Base-by-base conservation (phyloP, 495 filamentous ascomycete species). In the Aspergillus biplanus region DNA sequence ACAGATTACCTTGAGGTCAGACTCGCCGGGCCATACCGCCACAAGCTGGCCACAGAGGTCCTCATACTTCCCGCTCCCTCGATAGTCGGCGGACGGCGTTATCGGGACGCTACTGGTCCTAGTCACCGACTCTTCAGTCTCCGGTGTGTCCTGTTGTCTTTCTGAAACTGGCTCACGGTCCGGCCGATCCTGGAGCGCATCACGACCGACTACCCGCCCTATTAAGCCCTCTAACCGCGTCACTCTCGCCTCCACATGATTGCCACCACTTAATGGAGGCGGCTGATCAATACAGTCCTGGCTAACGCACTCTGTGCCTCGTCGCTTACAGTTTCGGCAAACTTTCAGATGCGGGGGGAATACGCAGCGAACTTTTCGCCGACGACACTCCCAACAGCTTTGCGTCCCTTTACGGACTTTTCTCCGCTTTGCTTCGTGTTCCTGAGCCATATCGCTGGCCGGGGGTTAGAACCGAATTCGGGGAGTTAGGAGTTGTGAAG, bases 301-400 rank as follows among this genome's bases (percentile, higher is more conserved):
- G 58, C 77, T 70, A 57, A 80, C 65, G 58, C 80, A 83, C 39
- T n/a, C 39, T 4, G 61, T 63, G 35, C 64, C 54, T 2, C 80
- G 77, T 56, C 76, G 67, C 35, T 63, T 60, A 59, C 82, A 84
- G 21, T 73, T 72, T 48, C 71, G 67, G 59, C 82, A 85, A 39
- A 67, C 47, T 31, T 75, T 70, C 2, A 66, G 54, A 0, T 52
- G 34, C 11, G 66, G 42, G 39, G 65, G 62, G 59, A 82, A 72
- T 34, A 64, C 70, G 49, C 72, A 77, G 13, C 69, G 65, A 33
- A 73, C 71, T 53, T 79, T 79, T 12, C 75, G 69, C 46, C 73
- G 71, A 56, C 72, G 75, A 62, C 77, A 78, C 49, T 74, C 73
- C 73, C 73, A 75, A 65, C 73, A 77, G 53, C 71, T 73, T 18